Conservation (phyloP, 2,329 filamentous ascomycete genomes). For the Colletotrichum melonis region DNA sequence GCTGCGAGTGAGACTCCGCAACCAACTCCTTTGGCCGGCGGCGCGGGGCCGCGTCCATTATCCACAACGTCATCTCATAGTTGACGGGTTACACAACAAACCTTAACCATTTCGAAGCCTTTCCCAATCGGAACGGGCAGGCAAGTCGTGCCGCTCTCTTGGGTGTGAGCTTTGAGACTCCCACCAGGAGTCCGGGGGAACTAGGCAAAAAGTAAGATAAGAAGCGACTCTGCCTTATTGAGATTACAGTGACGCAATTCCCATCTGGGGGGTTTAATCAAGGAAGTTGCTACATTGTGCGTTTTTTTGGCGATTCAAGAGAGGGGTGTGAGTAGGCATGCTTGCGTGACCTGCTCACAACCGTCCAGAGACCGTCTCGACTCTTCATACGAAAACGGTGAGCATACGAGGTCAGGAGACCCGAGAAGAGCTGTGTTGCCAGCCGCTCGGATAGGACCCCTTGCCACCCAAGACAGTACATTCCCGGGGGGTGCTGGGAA, state of each 20-base stretch:
- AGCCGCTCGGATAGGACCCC: neutral
- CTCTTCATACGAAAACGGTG: constrained; percentile 9
- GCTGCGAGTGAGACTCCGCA: neutral
- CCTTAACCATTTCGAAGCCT: neutral
- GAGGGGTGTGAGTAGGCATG: neutral
- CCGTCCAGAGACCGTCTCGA: neutral
- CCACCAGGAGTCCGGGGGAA: neutral
- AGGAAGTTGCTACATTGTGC: neutral
- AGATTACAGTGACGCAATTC: neutral
- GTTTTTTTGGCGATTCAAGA: neutral
- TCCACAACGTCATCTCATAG: neutral
- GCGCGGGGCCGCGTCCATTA: neutral
- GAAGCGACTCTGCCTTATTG: neutral
- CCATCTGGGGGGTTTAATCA: neutral
- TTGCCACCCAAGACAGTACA: neutral
- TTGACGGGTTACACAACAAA: constrained; percentile 2
- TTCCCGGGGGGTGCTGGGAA: neutral
- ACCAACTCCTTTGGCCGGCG: neutral
- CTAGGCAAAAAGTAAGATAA: neutral
- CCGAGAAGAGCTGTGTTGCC: neutral
- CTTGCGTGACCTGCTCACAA: neutral
- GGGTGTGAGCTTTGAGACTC: neutral
- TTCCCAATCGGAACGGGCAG: neutral
- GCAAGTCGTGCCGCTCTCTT: neutral
- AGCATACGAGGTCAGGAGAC: constrained; percentile 5